These are phyloP conservation scores for Macrophomina pseudophaseolina DNA, from an alignment of 2,329 filamentous ascomycete species.

Conservation along the genomic window DNA sequence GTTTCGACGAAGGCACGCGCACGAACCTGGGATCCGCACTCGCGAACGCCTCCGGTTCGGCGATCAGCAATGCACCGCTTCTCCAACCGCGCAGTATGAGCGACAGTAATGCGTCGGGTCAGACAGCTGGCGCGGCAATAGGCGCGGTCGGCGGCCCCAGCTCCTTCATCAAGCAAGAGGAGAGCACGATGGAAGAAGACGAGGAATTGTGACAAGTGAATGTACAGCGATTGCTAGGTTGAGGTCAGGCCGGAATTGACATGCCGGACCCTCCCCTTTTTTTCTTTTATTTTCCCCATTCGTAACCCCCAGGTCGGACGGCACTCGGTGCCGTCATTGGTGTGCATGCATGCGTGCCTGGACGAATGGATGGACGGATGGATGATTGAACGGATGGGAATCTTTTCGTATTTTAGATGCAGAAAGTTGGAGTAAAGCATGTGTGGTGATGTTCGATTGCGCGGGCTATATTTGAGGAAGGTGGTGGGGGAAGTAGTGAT, in stretches of 20 bases:
- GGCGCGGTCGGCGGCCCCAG: neutral
- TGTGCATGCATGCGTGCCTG: neutral
- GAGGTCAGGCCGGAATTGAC: neutral
- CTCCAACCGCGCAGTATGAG: constrained; percentile 21
- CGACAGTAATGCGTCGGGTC: constrained; percentile 12
- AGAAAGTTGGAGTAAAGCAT: neutral
- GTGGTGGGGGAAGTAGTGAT: too few species aligned
- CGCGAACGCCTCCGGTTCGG: constrained; percentile 1
- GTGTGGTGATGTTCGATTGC: neutral
- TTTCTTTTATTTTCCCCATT: too few species aligned
- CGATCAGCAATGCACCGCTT: neutral
- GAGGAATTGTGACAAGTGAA: constrained; percentile 12
- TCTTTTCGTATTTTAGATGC: neutral
- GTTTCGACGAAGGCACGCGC: constrained; percentile 45
- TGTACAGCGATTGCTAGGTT: constrained; percentile 17
- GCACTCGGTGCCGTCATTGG: neutral
- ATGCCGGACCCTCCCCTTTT: neutral
- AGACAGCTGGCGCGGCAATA: neutral
- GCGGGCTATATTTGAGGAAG: neutral
- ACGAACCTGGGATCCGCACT: constrained; percentile 9
- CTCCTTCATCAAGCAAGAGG: constrained; percentile 5
- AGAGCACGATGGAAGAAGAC: constrained; percentile 15
- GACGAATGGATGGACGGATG: neutral
- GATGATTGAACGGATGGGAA: too few species aligned
- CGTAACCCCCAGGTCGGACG: too few species aligned